Base-by-base conservation (phyloP, 108 stramenopile genomes). In the Pseudonitzschia pungens region DNA sequence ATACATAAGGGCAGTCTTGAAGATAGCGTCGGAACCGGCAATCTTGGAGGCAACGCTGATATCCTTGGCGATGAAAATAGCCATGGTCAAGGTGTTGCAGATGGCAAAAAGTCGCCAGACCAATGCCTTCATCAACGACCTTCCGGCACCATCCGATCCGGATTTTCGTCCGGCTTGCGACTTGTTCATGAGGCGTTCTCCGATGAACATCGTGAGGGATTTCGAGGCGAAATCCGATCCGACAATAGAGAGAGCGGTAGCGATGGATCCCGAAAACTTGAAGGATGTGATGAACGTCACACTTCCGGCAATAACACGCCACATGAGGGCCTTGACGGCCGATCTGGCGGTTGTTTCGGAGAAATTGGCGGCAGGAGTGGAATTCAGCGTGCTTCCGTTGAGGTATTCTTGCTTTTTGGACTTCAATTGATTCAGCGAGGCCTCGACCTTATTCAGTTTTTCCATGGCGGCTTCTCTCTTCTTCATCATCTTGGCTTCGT, bases 101-200 rank as follows among this genome's bases (percentile, higher is more conserved):
- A 97, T 87, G 20, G 97, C 97, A 82, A 98, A 96, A 27, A 96
- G 66, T 15, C 97, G 83, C 97, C 96, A 98, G 65, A 96, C 83
- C 59, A 98, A 63, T 11, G 97, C 96, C 85, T 98, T 98, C 52
- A 86, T 87, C 65, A 97, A 68, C 32, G 88, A 91, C 20, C 97
- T 81, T 62, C 88, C 80, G 24, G 87, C 82, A 58, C 76, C 87
- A 79, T 98, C 97, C 28, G 81, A 76, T 15, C 92, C 92, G 70
- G 73, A 51, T 69, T 80, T 77, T 22, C 95, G 84, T 62, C 93
- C 95, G 28, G 88, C 93, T 62, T 86, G 84, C 48, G 72, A 75
- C 83, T 93, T 94, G 83, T 97, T 98, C 96, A 97, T 97, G 53
- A 98, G 67, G 31, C 97, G 83, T 74, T 98, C 96, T 42, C 97